A percentile compares a stretch with the other conserved stretches of the same genome.
phyloP scores from a whole-genome alignment of 345 rosid genomes.

The Populus nigra region DNA sequence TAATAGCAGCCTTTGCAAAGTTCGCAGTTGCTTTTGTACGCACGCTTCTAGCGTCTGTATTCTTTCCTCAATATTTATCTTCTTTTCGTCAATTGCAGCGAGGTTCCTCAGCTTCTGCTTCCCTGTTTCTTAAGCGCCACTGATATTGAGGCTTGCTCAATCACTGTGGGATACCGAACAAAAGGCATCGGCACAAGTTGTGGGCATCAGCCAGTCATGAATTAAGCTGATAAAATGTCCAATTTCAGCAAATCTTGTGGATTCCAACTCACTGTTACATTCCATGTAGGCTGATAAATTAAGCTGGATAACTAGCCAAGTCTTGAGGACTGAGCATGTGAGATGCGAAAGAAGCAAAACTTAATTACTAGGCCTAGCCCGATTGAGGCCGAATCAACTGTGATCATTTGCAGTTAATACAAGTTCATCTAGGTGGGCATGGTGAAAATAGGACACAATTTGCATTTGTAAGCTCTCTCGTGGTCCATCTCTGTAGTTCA shows the following conservation, averaged over 20 bases:
- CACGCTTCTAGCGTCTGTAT: conserved; percentile 22
- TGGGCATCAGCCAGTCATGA: not conserved
- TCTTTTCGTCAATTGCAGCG: conserved; percentile 19
- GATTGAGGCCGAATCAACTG: conserved; percentile 22
- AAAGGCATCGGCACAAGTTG: not conserved
- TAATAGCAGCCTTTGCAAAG: conserved; percentile 45
- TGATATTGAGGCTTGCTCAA: conserved; percentile 52
- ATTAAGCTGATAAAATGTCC: not conserved
- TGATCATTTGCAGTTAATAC: conserved; percentile 26
- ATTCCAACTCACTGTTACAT: not conserved
- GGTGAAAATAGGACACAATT: conserved; percentile 22
- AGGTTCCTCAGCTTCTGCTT: conserved; percentile 45
- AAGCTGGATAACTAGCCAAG: not conserved
- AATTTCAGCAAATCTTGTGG: not conserved
- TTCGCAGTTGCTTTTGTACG: conserved; percentile 31
- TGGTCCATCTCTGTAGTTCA: conserved; percentile 25
- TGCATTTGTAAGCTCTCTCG: conserved; percentile 25
- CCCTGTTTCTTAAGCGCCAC: conserved; percentile 53
- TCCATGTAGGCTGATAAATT: not conserved
- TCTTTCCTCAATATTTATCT: conserved; percentile 16
- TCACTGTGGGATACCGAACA: conserved; percentile 39
- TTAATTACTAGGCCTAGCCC: conserved; percentile 77
- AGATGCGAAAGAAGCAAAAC: not conserved
- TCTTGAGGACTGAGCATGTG: not conserved
- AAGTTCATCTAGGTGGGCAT: conserved; percentile 31